Conservation (phyloP, 192 early-diverging fungal genomes). For the Linnemannia elongata region DNA sequence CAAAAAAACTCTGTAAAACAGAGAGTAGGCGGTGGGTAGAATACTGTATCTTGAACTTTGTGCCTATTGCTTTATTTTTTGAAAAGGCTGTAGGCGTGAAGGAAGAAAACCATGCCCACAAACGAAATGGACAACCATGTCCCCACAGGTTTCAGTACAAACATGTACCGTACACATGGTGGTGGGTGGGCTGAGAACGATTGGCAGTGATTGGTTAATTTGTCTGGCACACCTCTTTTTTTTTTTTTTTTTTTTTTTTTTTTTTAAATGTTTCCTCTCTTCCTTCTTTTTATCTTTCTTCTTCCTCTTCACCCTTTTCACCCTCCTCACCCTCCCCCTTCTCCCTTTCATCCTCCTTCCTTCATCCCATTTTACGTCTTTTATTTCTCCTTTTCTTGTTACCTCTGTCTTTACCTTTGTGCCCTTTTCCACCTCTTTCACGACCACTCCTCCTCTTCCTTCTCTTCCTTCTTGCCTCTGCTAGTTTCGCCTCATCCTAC, state of each 20-base stretch:
- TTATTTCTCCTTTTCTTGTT: neutral
- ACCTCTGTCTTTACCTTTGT: neutral
- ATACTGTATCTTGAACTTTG: too few relatives aligned
- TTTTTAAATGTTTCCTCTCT: neutral
- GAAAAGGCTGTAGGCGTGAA: too few relatives aligned
- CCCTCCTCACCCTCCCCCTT: neutral
- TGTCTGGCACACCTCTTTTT: neutral
- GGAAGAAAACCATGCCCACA: too few relatives aligned
- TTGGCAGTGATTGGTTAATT: too few relatives aligned
- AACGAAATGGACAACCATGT: too few relatives aligned
- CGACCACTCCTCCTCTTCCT: neutral
- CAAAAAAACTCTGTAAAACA: too few relatives aligned
- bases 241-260: neutral
- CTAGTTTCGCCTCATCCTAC: neutral
- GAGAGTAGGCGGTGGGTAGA: too few relatives aligned
- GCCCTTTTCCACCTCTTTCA: neutral
- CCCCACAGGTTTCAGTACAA: too few relatives aligned
- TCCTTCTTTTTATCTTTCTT: neutral
- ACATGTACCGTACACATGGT: too few relatives aligned
- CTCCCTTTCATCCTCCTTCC: neutral
- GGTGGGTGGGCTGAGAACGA: too few relatives aligned
- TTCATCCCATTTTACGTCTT: conserved; percentile 1
- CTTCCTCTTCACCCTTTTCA: neutral
- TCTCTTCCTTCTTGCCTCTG: neutral
- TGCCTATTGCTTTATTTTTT: too few relatives aligned